A percentile compares a stretch with the other conserved stretches of the same genome.
These are phyloP conservation scores for Apiotrichum siamense DNA, from an alignment of 1,284 basidiomycete genomes.

Conservation along the genomic window DNA sequence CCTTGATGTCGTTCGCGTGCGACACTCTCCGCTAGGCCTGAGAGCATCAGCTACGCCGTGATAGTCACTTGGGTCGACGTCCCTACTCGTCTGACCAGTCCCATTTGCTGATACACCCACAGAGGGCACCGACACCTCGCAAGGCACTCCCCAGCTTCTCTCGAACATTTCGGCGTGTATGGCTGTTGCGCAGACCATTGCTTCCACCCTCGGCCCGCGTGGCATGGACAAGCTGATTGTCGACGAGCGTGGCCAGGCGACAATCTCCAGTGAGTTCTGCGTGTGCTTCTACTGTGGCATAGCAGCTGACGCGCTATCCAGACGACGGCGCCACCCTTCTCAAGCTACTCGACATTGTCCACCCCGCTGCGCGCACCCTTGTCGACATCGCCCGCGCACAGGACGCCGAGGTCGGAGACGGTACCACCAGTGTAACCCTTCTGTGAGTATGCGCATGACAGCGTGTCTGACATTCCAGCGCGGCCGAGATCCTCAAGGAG, in stretches of 20 bases:
- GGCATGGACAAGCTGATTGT: slow-evolving; percentile 98
- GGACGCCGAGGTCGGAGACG: slow-evolving; percentile 97
- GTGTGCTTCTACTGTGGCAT: no score
- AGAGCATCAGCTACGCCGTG: no score
- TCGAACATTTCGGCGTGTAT: slow-evolving; percentile 96
- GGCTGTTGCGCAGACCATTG: slow-evolving; percentile 79
- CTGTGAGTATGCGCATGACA: slow-evolving; percentile 46
- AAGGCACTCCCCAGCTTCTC: slow-evolving; percentile 87
- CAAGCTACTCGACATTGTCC: slow-evolving; percentile 93
- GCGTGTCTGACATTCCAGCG: slow-evolving; percentile 43
- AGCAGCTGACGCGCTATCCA: slow-evolving; percentile 24
- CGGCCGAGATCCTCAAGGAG: slow-evolving; percentile 92
- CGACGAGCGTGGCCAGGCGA: slow-evolving; percentile 83
- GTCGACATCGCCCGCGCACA: slow-evolving; percentile 98
- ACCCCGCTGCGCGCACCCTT: slow-evolving; percentile 91
- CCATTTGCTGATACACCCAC: background rate
- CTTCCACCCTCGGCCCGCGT: slow-evolving; percentile 92
- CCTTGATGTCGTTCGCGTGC: background rate
- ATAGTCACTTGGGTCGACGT: no score
- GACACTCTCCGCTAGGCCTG: no score
- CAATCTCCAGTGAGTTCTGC: slow-evolving; percentile 67
- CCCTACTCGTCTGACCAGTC: background rate
- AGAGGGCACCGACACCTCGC: slow-evolving; percentile 94
- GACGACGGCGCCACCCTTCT: slow-evolving; percentile 96
- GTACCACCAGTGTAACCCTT: slow-evolving; percentile 92